Evolutionary conservation across 768 basidiomycete species (phyloP), one percentile per base, ranked within the genome.

Genomic region (Mycena capillaripes): DNA sequence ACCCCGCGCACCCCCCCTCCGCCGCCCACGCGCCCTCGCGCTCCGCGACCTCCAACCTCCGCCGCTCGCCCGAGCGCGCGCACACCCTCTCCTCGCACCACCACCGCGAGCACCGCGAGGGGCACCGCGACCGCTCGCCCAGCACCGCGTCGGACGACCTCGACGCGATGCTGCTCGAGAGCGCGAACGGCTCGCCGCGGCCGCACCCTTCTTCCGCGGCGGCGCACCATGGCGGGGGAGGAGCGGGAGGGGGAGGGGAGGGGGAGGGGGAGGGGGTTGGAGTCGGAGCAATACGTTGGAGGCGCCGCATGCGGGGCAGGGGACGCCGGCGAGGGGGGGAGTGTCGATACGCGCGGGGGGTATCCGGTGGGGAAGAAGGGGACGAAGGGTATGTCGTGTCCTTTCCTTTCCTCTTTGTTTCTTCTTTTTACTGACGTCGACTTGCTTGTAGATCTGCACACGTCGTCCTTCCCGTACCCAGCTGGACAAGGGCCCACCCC

Each of bases 131-230:
- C 14, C 34, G 71, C 16, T 46, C 38, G 10, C 53, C 64, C 34
- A 61, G 64, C 53, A 67, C 66, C 12, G 72, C 69, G 52, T 70
- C 69, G 29, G 73, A 74, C 46, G 73, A 74, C 48, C 30, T 74
- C 36, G 73, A 74, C 53, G 64, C 65, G 29, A 70, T 74, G 34
- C 38, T 74, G 1, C 61, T 74, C 16, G 73, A 66, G 48, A 70
- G 69, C 61, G 64, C 64, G 46, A 70, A 70, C 25, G 73, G 52
- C 4, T 55, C 69, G 36, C 61, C 64, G 50, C 27, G 50, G 1
- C 40, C 36, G 46, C 21, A 44, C 36, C 36, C 8, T 38, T 38
- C 14, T 38, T 38, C 36, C 36, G 36, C 36, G 14, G 21, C 16
- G 21, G 29, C 56, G 44, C 55, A 44, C 42, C 40, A 67, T 7